phyloP scores from a whole-genome alignment of 345 rosid genomes.

The Isatis tinctoria region DNA sequence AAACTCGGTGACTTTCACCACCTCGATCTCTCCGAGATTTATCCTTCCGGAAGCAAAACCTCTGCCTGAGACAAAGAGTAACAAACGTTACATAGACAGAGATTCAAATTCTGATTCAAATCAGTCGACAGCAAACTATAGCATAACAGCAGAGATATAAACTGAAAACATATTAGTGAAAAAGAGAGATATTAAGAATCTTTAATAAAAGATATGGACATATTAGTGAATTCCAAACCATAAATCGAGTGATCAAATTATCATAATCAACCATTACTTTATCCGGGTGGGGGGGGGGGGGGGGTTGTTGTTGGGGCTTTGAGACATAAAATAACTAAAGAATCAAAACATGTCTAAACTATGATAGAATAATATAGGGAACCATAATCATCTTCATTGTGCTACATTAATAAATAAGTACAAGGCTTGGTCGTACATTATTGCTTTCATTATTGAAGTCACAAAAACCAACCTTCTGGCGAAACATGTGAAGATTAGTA shows the following conservation, averaged over 20 bases:
- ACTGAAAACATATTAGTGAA: too few species aligned
- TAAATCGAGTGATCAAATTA: background rate
- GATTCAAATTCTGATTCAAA: background rate
- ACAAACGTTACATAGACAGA: background rate
- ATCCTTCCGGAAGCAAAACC: conserved; percentile 67
- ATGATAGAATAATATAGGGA: background rate
- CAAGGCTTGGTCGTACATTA: background rate
- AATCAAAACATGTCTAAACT: background rate
- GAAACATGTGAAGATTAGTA: background rate
- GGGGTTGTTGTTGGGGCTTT: background rate
- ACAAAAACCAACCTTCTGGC: background rate
- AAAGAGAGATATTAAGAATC: background rate
- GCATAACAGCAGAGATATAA: background rate
- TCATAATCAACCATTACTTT: conserved; percentile 14
- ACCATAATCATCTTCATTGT: background rate
- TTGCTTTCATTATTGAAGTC: background rate
- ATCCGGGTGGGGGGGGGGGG: too few species aligned
- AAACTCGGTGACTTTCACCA: conserved; percentile 50
- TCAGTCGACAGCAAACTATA: background rate
- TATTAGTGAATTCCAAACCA: background rate
- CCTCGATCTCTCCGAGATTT: conserved; percentile 68
- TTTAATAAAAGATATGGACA: too few species aligned
- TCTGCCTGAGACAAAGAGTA: conserved; percentile 42
- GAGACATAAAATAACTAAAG: background rate
- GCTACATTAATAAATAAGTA: background rate